Base-by-base conservation (phyloP, 179 eudicot species). In the Beta lomatogona region DNA sequence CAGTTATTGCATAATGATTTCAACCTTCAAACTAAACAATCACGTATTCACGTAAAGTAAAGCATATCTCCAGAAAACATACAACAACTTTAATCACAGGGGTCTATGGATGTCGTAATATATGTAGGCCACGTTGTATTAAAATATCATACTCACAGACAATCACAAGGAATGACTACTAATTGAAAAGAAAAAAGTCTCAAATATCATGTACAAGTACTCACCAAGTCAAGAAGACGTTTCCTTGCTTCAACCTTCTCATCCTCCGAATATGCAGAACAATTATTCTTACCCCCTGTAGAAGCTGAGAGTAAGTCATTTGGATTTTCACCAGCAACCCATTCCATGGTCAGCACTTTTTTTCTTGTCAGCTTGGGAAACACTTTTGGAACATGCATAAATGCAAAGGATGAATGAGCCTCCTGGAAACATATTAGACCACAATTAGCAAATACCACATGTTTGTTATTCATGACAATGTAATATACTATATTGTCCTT, bases 241-340 rank as follows among this genome's bases (percentile, higher is more conserved):
- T 72, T 81, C 79, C 87, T 94, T 52, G 97, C 98, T 71, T 92
- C 93, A 82, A 75, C 80, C 82, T 75, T 89, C 76, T 87, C 90
- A 77, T 80, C 81, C 83, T 86, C 89, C 53, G 87, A 84, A 82
- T 89, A 83, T 78, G 57, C 85, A 64, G 89, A 84, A 52, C 67
- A 48, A 79, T 76, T 81, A 70, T 75, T 75, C 52, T 88, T 77
- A 80, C 84, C 83, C 73, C 83, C 83, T 64, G 87, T 79, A 57
- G 97, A 87, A 70, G 83, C 82, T 81, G 83, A 80, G 22, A 97
- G 75, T 65, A 97, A 87, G 72, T 94, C 93, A 81, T 55, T 91
- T 81, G 99, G 97, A 90, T 87, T 94, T 69, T 97, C 98, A 77
- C 99, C 99, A 83, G 75, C 86, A 86, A 97, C 84, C 99, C 99